Conservation (phyloP, 2,329 filamentous ascomycete genomes). For the Canariomyces notabilis region DNA sequence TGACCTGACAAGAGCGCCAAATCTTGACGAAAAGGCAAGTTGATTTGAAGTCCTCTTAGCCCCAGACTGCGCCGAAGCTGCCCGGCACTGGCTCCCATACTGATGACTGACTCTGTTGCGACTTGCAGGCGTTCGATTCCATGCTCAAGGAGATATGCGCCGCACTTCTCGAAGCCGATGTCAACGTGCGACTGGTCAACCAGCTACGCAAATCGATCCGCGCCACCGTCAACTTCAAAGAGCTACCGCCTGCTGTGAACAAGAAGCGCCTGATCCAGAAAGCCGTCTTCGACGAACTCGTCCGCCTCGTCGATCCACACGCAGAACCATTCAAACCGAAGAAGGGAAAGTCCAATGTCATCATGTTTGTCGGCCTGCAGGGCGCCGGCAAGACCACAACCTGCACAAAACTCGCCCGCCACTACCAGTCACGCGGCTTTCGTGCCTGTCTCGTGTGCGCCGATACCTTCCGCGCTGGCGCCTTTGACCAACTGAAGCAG, state of each 20-base stretch:
- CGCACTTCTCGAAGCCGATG: constrained; percentile 91
- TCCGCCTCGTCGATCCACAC: constrained; percentile 92
- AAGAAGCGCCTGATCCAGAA: constrained; percentile 99
- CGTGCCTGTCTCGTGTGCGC: constrained; percentile 92
- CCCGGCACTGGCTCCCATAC: too few relatives aligned
- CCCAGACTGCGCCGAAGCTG: too few relatives aligned
- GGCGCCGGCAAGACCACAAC: constrained; percentile 97
- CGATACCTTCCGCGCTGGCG: constrained; percentile 96
- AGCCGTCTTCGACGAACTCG: constrained; percentile 93
- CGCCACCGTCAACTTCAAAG: constrained; percentile 86
- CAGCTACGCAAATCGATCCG: constrained; percentile 91
- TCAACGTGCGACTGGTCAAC: constrained; percentile 91
- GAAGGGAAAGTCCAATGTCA: constrained; percentile 92
- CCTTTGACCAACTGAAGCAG: constrained; percentile 97
- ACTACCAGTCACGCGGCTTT: constrained; percentile 92
- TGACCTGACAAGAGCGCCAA: constrained; percentile 85
- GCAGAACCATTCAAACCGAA: constrained; percentile 93
- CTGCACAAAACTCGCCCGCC: constrained; percentile 91
- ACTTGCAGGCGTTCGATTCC: constrained; percentile 74
- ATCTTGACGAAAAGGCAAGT: constrained; percentile 88
- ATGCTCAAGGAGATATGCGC: constrained; percentile 99
- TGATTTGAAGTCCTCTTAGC: too few relatives aligned
- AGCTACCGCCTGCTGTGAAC: constrained; percentile 84
- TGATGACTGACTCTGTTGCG: constrained; percentile 32
- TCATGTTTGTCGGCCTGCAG: constrained; percentile 99